phyloP scores from a whole-genome alignment of 768 basidiomycete genomes.

The Lactarius evosmus region DNA sequence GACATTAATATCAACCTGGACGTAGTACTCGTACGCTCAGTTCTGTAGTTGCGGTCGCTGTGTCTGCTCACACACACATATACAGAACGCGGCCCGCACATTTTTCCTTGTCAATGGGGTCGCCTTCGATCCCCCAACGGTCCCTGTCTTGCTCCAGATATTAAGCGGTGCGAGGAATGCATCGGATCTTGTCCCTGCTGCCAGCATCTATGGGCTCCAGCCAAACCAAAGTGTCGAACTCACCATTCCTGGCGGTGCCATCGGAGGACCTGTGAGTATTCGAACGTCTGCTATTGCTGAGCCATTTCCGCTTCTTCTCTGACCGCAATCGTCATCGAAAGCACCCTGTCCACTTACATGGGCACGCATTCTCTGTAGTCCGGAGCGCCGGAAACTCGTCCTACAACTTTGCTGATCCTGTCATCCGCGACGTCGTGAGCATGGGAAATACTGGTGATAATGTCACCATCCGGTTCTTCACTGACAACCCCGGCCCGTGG shows the following conservation, averaged over 20 bases:
- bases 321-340: not conserved
- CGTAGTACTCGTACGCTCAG: not conserved
- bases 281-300: not conserved
- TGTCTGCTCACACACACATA: not conserved
- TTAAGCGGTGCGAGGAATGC: conserved; percentile 49
- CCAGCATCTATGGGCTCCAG: conserved; percentile 46
- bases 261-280: conserved; percentile 8
- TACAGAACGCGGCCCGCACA: not conserved
- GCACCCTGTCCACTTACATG: conserved; percentile 17
- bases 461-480: conserved; percentile 32
- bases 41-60: not conserved
- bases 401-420: conserved; percentile 38
- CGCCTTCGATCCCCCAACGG: conserved; percentile 39
- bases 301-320: not conserved
- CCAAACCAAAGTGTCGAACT: conserved; percentile 48
- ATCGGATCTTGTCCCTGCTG: conserved; percentile 46
- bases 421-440: conserved; percentile 43
- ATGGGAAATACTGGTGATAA: conserved; percentile 19
- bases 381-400: conserved; percentile 18
- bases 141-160: conserved; percentile 42
- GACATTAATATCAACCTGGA: not conserved
- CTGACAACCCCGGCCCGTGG: conserved; percentile 33
- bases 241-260: conserved; percentile 19
- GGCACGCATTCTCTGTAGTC: conserved; percentile 23
- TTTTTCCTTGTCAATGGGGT: conserved; percentile 38